Percentiles rank a stretch among this genome's conserved stretches.
phyloP scores from a whole-genome alignment of 176 grass and related monocot genomes.

The Tillandsia leiboldiana region DNA sequence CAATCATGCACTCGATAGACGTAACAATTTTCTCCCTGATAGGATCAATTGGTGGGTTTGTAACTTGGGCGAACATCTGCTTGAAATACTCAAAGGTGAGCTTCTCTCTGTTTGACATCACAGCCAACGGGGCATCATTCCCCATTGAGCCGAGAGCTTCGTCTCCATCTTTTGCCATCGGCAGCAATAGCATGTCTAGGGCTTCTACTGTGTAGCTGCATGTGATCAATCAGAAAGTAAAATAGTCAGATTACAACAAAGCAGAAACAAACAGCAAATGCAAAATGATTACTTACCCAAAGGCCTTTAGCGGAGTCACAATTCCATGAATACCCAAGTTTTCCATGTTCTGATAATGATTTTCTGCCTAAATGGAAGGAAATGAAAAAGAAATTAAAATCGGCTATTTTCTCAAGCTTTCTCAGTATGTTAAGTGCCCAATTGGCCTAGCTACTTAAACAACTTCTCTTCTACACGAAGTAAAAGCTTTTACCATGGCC shows the following conservation, averaged over 20 bases:
- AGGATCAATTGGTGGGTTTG: constrained; percentile 94
- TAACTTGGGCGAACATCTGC: constrained; percentile 98
- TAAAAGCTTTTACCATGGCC: too few relatives aligned
- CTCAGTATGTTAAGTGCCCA: background rate
- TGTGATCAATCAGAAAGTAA: background rate
- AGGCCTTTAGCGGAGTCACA: constrained; percentile 80
- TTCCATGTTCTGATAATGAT: constrained; percentile 29
- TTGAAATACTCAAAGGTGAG: constrained; percentile 96
- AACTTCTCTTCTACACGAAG: too few relatives aligned
- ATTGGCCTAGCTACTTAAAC: too few relatives aligned
- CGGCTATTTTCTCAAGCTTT: background rate
- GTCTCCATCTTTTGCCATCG: constrained; percentile 73
- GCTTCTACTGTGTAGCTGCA: constrained; percentile 87
- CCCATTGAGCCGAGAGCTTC: constrained; percentile 98
- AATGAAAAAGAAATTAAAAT: constrained; percentile 13
- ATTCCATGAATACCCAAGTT: constrained; percentile 54
- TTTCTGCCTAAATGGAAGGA: constrained; percentile 24
- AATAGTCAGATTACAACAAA: constrained; percentile 9
- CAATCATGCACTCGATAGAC: constrained; percentile 97
- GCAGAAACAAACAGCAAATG: constrained; percentile 8
- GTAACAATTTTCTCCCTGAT: constrained; percentile 97
- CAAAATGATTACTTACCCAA: constrained; percentile 49
- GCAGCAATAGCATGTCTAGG: constrained; percentile 83
- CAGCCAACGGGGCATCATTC: constrained; percentile 85
- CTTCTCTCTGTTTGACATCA: constrained; percentile 98